phyloP scores from a whole-genome alignment of 2,329 filamentous ascomycete species.

The Podosphaera fusca region DNA sequence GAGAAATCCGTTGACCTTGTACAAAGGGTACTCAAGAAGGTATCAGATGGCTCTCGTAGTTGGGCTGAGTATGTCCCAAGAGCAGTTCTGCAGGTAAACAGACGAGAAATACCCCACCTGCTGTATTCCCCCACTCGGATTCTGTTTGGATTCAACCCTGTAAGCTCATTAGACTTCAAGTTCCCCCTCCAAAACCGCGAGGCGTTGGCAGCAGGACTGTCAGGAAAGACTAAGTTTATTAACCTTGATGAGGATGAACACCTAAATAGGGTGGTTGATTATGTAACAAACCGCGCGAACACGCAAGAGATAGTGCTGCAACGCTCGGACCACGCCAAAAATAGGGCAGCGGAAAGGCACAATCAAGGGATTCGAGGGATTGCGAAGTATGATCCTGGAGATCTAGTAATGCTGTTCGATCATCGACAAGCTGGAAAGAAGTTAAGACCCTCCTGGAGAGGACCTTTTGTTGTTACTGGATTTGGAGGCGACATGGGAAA shows the following conservation, averaged over 20 bases:
- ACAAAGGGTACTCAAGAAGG: background rate
- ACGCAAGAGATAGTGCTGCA: background rate
- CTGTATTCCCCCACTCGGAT: background rate
- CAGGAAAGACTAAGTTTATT: background rate
- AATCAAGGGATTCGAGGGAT: background rate
- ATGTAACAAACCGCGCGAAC: background rate
- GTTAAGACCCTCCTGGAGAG: background rate
- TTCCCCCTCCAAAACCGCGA: background rate
- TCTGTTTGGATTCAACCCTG: background rate
- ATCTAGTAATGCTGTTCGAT: background rate
- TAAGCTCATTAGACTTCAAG: background rate
- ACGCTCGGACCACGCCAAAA: background rate
- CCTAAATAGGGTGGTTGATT: background rate
- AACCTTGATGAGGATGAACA: background rate
- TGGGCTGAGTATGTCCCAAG: background rate
- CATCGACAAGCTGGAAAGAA: background rate
- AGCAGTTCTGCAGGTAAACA: background rate
- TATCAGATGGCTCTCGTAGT: background rate
- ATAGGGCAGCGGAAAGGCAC: background rate
- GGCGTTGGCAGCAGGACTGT: background rate
- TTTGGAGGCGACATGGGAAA: background rate
- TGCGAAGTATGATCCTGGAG: background rate
- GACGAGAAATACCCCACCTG: background rate
- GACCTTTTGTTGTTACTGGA: background rate
- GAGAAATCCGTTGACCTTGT: background rate